Base-by-base conservation (phyloP, 495 filamentous ascomycete genomes). In the Aspergillus coremiiformis region DNA sequence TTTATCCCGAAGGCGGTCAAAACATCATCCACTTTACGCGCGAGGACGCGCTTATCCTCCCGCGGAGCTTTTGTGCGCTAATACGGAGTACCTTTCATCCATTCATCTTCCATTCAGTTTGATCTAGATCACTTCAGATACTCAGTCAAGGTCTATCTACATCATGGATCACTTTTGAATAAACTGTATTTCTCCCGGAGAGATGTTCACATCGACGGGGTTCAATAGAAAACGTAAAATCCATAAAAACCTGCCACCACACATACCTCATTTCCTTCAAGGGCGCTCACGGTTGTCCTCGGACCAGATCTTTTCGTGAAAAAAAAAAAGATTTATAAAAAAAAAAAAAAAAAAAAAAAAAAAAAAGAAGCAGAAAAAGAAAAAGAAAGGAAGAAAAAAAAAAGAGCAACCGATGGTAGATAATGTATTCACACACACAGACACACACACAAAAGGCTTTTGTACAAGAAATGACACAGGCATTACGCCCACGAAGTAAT, bases 391-490 rank as follows among this genome's bases (percentile, higher is more conserved):
- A 35, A 53, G 44, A 20, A 50, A 51, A 53, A 51, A 39, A 46
- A 44, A 52, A 61, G 52, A 37, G 49, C 30, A 61, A 52, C 51
- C 48, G 50, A 29, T 54, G 37, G 53, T 51, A 51, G 39, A 42
- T 59, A 53, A 33, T 47, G 54, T 47, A 53, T 59, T 54, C 29
- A 61, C 32, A 14, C 24, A 27, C 8, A 5, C 2, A n/a, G n/a
- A 35, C 2, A 30, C 4, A 27, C 29, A 51, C 44, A 55, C 49
- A 46, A 55, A 59, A 65, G 51, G 67, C 65, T 72, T 72, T 72
- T 70, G 64, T 73, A 73, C 67, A 72, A 64, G 56, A 53, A 52
- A 35, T 39, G 37, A 42, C 39, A 43, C 26, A 47, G 44, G 54
- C 49, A 62, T 30, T 64, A 62, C 62, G 48, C 51, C n/a, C 51